These are phyloP conservation scores for Globisporangium okanoganense DNA, from an alignment of 352 stramenopile species.

Conservation along the genomic window DNA sequence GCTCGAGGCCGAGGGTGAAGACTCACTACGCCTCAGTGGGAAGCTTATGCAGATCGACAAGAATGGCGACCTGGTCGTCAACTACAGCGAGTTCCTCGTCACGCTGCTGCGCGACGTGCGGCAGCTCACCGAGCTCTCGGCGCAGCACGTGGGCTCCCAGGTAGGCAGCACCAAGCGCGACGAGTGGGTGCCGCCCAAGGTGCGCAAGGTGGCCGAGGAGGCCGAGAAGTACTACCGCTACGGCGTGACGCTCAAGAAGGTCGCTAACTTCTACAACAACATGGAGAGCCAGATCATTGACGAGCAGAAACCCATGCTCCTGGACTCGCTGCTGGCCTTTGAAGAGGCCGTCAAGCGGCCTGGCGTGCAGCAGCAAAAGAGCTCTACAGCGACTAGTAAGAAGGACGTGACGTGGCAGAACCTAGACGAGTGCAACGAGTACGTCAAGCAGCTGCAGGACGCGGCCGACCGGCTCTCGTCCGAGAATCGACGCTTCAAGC, in stretches of 20 bases:
- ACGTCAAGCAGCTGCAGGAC: slow-evolving; percentile 90
- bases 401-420: slow-evolving; percentile 90
- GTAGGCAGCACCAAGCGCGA: slow-evolving; percentile 12
- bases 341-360: slow-evolving; percentile 79
- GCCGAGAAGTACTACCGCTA: slow-evolving; percentile 94
- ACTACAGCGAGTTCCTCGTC: slow-evolving; percentile 93
- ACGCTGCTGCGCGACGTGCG: slow-evolving; percentile 90
- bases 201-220: slow-evolving; percentile 75
- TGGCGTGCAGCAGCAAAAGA: slow-evolving; percentile 40
- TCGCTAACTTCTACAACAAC: slow-evolving; percentile 97
- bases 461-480: slow-evolving; percentile 82
- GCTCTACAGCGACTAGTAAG: slow-evolving; percentile 33
- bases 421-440: slow-evolving; percentile 89
- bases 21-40: slow-evolving; percentile 65
- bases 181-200: slow-evolving; percentile 63
- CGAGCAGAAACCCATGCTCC: slow-evolving; percentile 92
- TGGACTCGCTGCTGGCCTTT: slow-evolving; percentile 91
- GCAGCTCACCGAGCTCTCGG: slow-evolving; percentile 88
- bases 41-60: slow-evolving; percentile 92
- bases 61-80: slow-evolving; percentile 86
- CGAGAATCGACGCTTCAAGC: slow-evolving; percentile 91
- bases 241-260: slow-evolving; percentile 94
- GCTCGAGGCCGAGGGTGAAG: slow-evolving; percentile 59
- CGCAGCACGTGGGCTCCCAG: slow-evolving; percentile 27
- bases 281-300: slow-evolving; percentile 94